Percentiles rank a stretch among this genome's conserved stretches.
These are phyloP conservation scores for Zygoascus hellenicus DNA, from an alignment of 1,139 yeast species.

Conservation along the genomic window DNA sequence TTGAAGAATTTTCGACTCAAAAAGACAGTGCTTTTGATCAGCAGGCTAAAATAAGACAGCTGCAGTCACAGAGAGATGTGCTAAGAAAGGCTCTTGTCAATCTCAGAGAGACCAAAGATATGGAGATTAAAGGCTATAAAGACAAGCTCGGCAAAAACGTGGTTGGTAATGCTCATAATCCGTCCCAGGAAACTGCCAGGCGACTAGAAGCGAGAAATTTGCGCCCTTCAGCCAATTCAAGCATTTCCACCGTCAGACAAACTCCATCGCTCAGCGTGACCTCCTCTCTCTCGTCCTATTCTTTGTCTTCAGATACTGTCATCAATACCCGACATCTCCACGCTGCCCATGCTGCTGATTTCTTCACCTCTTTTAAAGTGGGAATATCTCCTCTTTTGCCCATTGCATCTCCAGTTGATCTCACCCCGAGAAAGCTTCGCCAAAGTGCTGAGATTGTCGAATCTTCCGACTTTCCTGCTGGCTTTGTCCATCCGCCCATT, in stretches of 20 bases:
- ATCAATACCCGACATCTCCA: background rate
- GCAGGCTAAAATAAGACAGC: constrained; percentile 25
- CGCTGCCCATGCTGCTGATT: background rate
- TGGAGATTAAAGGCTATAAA: constrained; percentile 35
- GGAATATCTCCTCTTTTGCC: constrained; percentile 19
- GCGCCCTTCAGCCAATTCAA: background rate
- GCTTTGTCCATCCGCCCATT: background rate
- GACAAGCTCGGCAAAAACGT: constrained; percentile 15
- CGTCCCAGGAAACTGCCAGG: background rate
- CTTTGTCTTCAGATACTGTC: background rate
- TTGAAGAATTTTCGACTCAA: constrained; percentile 17
- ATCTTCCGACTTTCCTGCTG: background rate
- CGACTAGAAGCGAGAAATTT: background rate
- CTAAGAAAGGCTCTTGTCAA: constrained; percentile 47
- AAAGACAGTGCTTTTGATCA: constrained; percentile 5
- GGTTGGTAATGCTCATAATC: constrained; percentile 4
- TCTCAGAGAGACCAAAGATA: constrained; percentile 34
- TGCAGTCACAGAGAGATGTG: constrained; percentile 53
- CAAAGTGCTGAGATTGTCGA: background rate
- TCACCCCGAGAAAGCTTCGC: background rate
- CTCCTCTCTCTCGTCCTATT: background rate
- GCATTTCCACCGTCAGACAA: background rate
- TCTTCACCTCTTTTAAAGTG: constrained; percentile 5
- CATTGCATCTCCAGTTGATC: constrained; percentile 15
- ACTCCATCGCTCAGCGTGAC: background rate